phyloP scores from a whole-genome alignment of 75 land plant genomes.

The Isoetes taiwanensis region DNA sequence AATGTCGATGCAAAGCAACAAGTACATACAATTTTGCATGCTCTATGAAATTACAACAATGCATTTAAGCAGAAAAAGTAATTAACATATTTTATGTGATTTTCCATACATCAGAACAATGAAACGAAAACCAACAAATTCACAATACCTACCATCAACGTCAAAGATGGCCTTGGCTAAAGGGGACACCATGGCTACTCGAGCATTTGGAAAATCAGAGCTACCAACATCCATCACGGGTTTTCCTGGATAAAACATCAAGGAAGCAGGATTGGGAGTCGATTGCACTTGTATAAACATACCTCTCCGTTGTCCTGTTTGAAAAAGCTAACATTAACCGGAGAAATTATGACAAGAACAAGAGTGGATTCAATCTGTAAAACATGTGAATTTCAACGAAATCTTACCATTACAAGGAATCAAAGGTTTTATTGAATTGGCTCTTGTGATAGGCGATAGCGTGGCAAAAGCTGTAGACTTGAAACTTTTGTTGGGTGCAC shows the following conservation, averaged over 20 bases:
- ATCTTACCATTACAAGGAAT: too few species aligned
- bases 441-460: too few species aligned
- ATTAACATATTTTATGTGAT: neutral
- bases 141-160: slow-evolving; percentile 56
- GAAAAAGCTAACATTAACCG: too few species aligned
- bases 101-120: neutral
- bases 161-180: slow-evolving; percentile 71
- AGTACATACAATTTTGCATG: too few species aligned
- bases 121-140: neutral
- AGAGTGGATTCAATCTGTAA: too few species aligned
- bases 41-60: neutral
- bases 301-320: slow-evolving; percentile 55
- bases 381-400: too few species aligned
- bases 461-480: too few species aligned
- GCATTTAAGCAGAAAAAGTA: neutral
- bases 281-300: slow-evolving; percentile 91
- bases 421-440: too few species aligned
- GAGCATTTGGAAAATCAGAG: slow-evolving; percentile 88
- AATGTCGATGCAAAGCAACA: too few species aligned
- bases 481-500: too few species aligned
- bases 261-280: slow-evolving; percentile 85
- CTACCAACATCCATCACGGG: slow-evolving; percentile 93
- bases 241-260: slow-evolving; percentile 93
- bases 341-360: too few species aligned
- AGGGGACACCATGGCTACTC: slow-evolving; percentile 77